Evolutionary conservation across 2,329 filamentous ascomycete species (phyloP).

Genomic region (Bipolaris victoriae): DNA sequence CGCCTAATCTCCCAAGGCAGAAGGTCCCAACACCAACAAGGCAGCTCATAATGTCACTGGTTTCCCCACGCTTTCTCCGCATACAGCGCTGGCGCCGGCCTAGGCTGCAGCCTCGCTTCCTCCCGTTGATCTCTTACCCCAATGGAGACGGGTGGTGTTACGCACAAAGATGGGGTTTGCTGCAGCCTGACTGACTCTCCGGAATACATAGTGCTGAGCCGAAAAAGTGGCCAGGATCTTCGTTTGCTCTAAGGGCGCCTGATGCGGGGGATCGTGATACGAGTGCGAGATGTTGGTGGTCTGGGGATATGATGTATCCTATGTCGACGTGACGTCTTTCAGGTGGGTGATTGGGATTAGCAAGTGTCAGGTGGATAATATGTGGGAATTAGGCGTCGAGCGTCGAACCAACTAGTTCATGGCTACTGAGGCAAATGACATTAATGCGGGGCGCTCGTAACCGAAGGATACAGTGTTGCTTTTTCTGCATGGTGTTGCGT

Average conservation of each 20-base stretch:
- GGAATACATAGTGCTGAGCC: conserved; percentile 3
- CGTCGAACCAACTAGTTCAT: background rate
- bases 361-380: background rate
- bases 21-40: conserved; percentile 9
- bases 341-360: background rate
- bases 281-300: background rate
- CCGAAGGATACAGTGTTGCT: background rate
- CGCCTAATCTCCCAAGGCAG: conserved; percentile 4
- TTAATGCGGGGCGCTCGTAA: background rate
- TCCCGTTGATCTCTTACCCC: conserved; percentile 11
- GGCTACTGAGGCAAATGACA: background rate
- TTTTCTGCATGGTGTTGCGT: too few relatives aligned
- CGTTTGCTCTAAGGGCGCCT: background rate
- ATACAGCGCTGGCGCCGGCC: conserved; percentile 1
- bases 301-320: background rate
- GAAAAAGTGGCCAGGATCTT: conserved; percentile 8
- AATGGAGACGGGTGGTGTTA: background rate
- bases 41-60: conserved; percentile 6
- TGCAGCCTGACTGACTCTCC: background rate
- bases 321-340: background rate
- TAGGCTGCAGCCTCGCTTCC: background rate
- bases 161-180: background rate
- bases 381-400: background rate
- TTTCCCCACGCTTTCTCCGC: conserved; percentile 16
- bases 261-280: background rate